Base-by-base conservation (phyloP, 768 basidiomycete genomes). In the Auricularia sp. region DNA sequence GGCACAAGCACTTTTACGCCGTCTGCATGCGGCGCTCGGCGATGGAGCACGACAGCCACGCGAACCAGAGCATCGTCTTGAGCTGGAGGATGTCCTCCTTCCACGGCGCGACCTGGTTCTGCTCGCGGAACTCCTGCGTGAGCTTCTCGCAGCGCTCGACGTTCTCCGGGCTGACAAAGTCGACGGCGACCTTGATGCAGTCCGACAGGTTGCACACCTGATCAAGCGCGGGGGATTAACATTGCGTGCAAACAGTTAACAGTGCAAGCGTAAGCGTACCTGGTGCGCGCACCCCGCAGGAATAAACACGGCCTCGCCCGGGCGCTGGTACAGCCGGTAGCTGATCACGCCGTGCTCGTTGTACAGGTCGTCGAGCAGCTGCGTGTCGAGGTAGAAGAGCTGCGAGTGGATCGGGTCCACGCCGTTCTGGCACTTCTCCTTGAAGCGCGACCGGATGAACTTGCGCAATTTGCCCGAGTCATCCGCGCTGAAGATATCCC, bases 101-200 rank as follows among this genome's bases (percentile, higher is more conserved):
- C 95, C 95, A 98, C 53, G 83, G 87, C 79, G 86, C 86, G 61
- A 83, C 83, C 73, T 88, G 86, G 71, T 96, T 96, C 76, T 95
- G 91, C 72, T 87, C 85, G 65, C 94, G 82, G 76, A 97, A 97
- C 76, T 98, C 94, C 68, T 81, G 79, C 66, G 91, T 94, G 64
- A 98, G 80, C 73, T 81, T 80, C 74, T 91, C 91, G 74, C 95
- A 98, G 39, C 92, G 84, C 60, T 77, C 78, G 44, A 98, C 87
- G 72, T 96, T 97, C 78, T 97, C 91, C 53, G 93, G 88, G 79
- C 89, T 91, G 68, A 97, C 93, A 74, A 93, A 98, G 75, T 98
- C 95, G 70, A 89, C 82, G 35, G 95, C 94, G 62, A 97, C 91
- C 77, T 98, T 98, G 78, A 98, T 87, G 71, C 91, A 95, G 74